A percentile compares a stretch with the other conserved stretches of the same genome.
Conservation (phyloP, 257 asterid species). For the Eustoma russellianum region DNA sequence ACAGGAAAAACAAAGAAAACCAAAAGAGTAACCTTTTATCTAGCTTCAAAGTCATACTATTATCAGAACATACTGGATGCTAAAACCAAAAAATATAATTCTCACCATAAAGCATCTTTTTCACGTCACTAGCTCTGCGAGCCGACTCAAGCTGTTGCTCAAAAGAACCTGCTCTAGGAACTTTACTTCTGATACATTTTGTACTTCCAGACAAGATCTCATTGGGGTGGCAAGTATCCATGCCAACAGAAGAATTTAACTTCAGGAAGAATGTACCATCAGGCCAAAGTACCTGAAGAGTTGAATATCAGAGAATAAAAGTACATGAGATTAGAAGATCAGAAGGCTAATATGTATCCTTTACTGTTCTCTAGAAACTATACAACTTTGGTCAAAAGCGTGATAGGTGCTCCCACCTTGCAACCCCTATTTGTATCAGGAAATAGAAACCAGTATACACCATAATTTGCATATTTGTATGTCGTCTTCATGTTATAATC, state of each 20-base stretch:
- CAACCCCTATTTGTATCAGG: no score
- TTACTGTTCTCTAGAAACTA: no score
- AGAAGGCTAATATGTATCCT: constrained; percentile 1
- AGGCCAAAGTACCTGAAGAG: constrained; percentile 86
- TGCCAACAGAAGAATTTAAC: constrained; percentile 33
- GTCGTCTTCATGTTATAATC: no score
- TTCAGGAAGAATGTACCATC: constrained; percentile 68
- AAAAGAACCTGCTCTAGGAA: constrained; percentile 55
- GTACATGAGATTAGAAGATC: no score
- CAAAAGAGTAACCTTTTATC: not conserved
- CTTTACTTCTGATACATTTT: constrained; percentile 37
- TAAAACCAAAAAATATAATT: constrained; percentile 8
- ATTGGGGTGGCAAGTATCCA: constrained; percentile 27
- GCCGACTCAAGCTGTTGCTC: constrained; percentile 98
- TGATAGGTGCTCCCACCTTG: no score
- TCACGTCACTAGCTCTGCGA: constrained; percentile 86
- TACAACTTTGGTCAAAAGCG: no score
- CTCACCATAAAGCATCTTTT: constrained; percentile 83
- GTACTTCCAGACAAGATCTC: constrained; percentile 28
- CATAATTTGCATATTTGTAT: no score
- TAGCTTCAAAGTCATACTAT: not conserved
- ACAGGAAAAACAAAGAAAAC: not conserved
- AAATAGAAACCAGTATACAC: no score
- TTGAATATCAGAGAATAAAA: not conserved
- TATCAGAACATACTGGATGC: not conserved